Evolutionary conservation across 805 yeast species (phyloP), one percentile per base, ranked within the genome.

Genomic region (Pichia gijzeniarum): DNA sequence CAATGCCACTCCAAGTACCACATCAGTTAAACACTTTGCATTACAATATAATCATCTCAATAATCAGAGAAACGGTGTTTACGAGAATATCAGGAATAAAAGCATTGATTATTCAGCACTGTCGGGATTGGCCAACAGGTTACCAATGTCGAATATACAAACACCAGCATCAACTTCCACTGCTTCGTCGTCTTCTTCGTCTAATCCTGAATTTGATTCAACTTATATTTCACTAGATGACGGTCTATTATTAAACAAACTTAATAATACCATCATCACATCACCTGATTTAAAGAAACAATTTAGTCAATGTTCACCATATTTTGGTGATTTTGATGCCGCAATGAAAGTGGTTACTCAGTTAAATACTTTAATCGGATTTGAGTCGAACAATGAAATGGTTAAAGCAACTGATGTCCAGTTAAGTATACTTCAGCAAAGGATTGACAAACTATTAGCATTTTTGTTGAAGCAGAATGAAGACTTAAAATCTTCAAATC

Each of bases 201-300:
- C 30, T 27, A 43, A 18, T 32, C 38, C 22, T 37, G 55, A 52
- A 6, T 41, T 45, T 38, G 54, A 50, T 31, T 41, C 49, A 20
- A 46, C 47, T 37, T 52, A 42, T 41, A 53, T 54, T 48, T 40
- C 67, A 65, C 60, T 82, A 44, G 89, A 83, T 38, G 80, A 82
- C 57, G 89, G 89, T 0, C 63, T 82, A 33, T 54, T 80, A 5
- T 63, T 81, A 37, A 74, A 73, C 43, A 77, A 76, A 38, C 74
- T 71, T 45, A 70, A 73, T 40, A 63, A 60, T 44, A 51, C 58
- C 1, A 80, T 84, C 19, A 65, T 79, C 18, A 77, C 88, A 2
- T 79, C 88, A 1, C 66, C 73, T 0, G 80, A 75, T 7, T 69
- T 85, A 43, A 76, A 76, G 45, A 52, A 61, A 10, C 62, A 75